Conservation (phyloP, 371 early-diverging fungal species). For the Chytridium lagenaria region DNA sequence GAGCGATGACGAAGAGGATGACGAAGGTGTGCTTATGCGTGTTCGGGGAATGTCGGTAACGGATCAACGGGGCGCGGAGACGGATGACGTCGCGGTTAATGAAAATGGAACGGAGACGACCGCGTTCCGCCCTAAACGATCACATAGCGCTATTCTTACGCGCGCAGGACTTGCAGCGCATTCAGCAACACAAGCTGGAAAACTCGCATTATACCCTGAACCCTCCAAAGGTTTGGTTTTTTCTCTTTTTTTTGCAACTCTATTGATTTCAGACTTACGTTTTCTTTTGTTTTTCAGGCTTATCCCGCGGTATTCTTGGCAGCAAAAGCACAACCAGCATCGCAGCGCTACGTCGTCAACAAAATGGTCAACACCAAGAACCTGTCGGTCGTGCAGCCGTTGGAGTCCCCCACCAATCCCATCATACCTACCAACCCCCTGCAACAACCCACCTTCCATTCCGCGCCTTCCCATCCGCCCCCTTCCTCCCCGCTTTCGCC, state of each 20-base stretch:
- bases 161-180: too few species aligned
- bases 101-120: background rate
- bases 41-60: background rate
- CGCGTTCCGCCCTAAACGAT: too few species aligned
- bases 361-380: too few species aligned
- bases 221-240: too few species aligned
- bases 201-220: too few species aligned
- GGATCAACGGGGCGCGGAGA: background rate
- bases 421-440: background rate
- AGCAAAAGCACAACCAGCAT: constrained; percentile 7
- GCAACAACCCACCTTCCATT: constrained; percentile 13
- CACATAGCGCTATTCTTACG: too few species aligned
- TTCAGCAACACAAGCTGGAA: too few species aligned
- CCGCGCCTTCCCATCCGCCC: constrained; percentile 32
- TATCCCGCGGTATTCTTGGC: background rate
- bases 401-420: too few species aligned
- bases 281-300: too few species aligned
- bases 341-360: background rate
- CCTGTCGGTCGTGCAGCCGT: too few species aligned
- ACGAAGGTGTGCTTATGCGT: background rate
- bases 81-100: background rate
- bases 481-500: constrained; percentile 27
- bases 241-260: too few species aligned
- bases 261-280: too few species aligned
- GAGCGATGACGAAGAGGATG: background rate